These are phyloP conservation scores for Eucalyptus coolabah DNA, from an alignment of 345 rosid genomes.

Conservation along the genomic window DNA sequence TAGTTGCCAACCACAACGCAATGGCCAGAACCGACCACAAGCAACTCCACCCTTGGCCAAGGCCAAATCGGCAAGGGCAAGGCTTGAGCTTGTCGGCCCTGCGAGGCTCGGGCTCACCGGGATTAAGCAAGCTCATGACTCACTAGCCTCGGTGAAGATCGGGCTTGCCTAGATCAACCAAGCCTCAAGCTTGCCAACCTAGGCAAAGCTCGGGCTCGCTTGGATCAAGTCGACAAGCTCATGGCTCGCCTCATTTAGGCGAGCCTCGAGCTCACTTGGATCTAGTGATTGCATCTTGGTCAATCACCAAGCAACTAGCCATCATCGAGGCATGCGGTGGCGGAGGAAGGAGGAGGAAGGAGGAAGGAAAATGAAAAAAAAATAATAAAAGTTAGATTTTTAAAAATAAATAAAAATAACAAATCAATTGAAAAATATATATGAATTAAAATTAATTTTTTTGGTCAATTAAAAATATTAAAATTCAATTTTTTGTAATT, in stretches of 20 bases:
- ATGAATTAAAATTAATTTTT: too few species aligned
- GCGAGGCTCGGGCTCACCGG: rapidly evolving
- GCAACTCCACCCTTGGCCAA: too few species aligned
- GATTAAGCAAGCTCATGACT: rapidly evolving
- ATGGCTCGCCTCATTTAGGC: rapidly evolving
- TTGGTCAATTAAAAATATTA: too few species aligned
- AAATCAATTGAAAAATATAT: too few species aligned
- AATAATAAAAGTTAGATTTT: too few species aligned
- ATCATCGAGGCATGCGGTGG: rapidly evolving
- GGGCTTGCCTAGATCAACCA: rapidly evolving
- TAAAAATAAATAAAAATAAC: too few species aligned
- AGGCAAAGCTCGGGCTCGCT: rapidly evolving
- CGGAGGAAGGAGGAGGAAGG: too few species aligned
- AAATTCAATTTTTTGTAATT: too few species aligned
- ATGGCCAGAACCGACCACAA: rapidly evolving
- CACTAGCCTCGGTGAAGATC: rapidly evolving
- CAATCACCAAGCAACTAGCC: rapidly evolving
- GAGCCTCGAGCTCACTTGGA: rapidly evolving
- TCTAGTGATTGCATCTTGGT: rapidly evolving
- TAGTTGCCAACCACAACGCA: rapidly evolving
- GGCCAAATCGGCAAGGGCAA: rapidly evolving
- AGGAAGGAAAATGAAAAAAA: too few species aligned
- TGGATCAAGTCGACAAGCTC: rapidly evolving
- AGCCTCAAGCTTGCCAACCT: too few species aligned
- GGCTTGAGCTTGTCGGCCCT: rapidly evolving